phyloP scores from a whole-genome alignment of 805 yeast species.

The Komagataella kurtzmanii region DNA sequence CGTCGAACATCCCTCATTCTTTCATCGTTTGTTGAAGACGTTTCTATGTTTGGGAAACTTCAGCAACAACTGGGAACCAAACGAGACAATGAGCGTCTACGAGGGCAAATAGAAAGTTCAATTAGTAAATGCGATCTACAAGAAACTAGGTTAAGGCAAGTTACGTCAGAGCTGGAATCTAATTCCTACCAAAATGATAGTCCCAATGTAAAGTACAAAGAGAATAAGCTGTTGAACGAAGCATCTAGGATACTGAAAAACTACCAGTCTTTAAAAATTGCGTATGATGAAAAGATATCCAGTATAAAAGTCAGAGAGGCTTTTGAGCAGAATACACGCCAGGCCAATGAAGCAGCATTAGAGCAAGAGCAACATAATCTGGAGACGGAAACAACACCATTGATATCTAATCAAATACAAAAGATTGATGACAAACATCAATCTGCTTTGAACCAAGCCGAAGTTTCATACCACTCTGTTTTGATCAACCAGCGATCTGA shows the following conservation, averaged over 20 bases:
- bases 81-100: slow-evolving; percentile 26
- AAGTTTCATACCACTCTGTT: slow-evolving; percentile 48
- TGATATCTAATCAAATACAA: slow-evolving; percentile 14
- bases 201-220: slow-evolving; percentile 11
- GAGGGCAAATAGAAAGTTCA: slow-evolving; percentile 18
- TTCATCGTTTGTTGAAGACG: slow-evolving; percentile 32
- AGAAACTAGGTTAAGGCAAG: slow-evolving; percentile 6
- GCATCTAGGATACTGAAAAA: slow-evolving; percentile 34
- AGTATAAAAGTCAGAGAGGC: slow-evolving; percentile 21
- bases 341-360: neutral
- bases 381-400: slow-evolving; percentile 8
- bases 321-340: slow-evolving; percentile 6
- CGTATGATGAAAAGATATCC: slow-evolving; percentile 35
- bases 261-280: slow-evolving; percentile 26
- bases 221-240: slow-evolving; percentile 43
- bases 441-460: slow-evolving; percentile 24
- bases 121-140: slow-evolving; percentile 8
- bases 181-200: neutral
- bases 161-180: slow-evolving; percentile 5
- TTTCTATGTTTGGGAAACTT: slow-evolving; percentile 34
- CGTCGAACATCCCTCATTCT: slow-evolving; percentile 12
- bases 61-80: slow-evolving; percentile 38
- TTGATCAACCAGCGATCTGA: slow-evolving; percentile 61
- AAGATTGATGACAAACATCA: slow-evolving; percentile 19
- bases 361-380: slow-evolving; percentile 5